These are phyloP conservation scores for Cryptococcus sp. DNA, from an alignment of 1,284 basidiomycete genomes.

Conservation along the genomic window DNA sequence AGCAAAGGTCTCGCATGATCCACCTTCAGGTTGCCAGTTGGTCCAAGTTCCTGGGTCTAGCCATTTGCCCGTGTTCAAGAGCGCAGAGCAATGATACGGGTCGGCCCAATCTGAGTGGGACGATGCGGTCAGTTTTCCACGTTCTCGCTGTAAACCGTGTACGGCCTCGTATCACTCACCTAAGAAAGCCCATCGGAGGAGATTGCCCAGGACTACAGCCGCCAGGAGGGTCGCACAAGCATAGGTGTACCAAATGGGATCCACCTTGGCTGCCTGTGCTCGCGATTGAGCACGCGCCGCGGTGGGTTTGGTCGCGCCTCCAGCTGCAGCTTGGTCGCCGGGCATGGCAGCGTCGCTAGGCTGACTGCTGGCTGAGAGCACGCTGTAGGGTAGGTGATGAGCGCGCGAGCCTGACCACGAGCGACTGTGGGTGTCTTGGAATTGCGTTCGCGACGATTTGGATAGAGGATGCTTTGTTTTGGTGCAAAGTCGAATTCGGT, in stretches of 20 bases:
- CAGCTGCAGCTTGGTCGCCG: too few relatives aligned
- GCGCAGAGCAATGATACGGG: slow-evolving; percentile 68
- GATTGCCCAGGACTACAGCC: slow-evolving; percentile 48
- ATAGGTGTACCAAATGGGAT: slow-evolving; percentile 54
- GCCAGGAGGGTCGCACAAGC: slow-evolving; percentile 50
- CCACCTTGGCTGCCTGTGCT: slow-evolving; percentile 29
- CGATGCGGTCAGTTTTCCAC: neutral
- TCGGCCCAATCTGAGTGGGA: slow-evolving; percentile 65
- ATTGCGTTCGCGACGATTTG: too few relatives aligned
- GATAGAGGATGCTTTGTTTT: too few relatives aligned
- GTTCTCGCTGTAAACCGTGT: neutral
- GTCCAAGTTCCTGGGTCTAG: slow-evolving; percentile 62
- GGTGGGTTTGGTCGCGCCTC: too few relatives aligned
- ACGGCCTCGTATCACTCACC: slow-evolving; percentile 32
- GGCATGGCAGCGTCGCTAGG: too few relatives aligned
- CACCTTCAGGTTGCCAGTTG: slow-evolving; percentile 85
- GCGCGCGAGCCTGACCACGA: too few relatives aligned
- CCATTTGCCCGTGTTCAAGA: slow-evolving; percentile 76
- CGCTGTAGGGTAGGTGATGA: too few relatives aligned
- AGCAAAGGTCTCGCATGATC: slow-evolving; percentile 31
- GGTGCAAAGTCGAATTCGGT: too few relatives aligned
- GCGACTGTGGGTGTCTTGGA: too few relatives aligned
- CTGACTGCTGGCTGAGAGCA: too few relatives aligned
- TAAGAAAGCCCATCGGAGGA: slow-evolving; percentile 51
- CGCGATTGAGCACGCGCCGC: neutral